Evolutionary conservation across 2,329 filamentous ascomycete species (phyloP).

Genomic region (Graphium sp.): DNA sequence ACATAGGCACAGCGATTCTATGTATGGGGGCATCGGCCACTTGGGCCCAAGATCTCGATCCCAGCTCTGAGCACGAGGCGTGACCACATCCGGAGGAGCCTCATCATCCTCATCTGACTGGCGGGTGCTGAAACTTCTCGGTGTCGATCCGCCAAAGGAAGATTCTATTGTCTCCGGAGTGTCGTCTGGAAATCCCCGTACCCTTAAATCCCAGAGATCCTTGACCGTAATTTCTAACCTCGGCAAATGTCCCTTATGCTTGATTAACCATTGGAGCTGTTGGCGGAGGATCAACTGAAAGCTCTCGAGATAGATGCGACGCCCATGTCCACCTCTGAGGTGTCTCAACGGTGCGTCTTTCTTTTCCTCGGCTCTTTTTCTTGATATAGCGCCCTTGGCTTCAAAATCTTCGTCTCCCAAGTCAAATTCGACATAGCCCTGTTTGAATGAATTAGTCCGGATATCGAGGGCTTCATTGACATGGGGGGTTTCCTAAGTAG

Average conservation of each 20-base stretch:
- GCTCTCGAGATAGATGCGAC: slow-evolving; percentile 67
- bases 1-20: slow-evolving; percentile 62
- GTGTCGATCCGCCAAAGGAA: too few relatives aligned
- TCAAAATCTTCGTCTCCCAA: slow-evolving; percentile 47
- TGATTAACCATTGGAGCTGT: slow-evolving; percentile 60
- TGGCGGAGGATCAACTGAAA: slow-evolving; percentile 74
- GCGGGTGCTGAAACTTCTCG: too few relatives aligned
- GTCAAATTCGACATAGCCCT: slow-evolving; percentile 39
- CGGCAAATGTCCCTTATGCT: slow-evolving; percentile 44
- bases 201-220: slow-evolving; percentile 71
- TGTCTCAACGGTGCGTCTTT: slow-evolving; percentile 44
- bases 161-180: too few relatives aligned
- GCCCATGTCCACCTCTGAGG: too few relatives aligned
- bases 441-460: slow-evolving; percentile 2
- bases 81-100: slow-evolving; percentile 17
- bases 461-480: too few relatives aligned
- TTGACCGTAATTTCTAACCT: slow-evolving; percentile 67
- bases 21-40: slow-evolving; percentile 45
- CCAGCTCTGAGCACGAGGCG: slow-evolving; percentile 23
- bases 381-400: slow-evolving; percentile 10
- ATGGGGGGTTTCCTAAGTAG: too few relatives aligned
- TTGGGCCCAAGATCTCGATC: slow-evolving; percentile 22
- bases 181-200: slow-evolving; percentile 20
- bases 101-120: too few relatives aligned
- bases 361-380: slow-evolving; percentile 35